Evolutionary conservation across 768 basidiomycete genomes (phyloP).

Genomic region (Termitomyces sp.): DNA sequence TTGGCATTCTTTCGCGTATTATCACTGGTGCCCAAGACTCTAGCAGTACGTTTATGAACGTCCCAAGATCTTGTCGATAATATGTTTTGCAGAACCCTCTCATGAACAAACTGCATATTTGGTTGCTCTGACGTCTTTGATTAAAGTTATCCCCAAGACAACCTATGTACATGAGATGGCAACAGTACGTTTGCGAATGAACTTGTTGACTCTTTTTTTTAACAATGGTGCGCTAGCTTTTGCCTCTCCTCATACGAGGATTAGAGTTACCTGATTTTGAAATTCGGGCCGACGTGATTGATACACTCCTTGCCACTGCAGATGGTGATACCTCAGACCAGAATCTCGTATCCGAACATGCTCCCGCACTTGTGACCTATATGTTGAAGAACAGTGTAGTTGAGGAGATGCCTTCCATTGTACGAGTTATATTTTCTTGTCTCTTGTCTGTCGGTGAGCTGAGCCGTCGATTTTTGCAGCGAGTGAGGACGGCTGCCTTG

Average conservation of each 20-base stretch:
- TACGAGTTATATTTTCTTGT: constrained; percentile 24
- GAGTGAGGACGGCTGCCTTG: constrained; percentile 71
- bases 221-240: constrained; percentile 45
- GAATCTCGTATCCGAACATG: constrained; percentile 60
- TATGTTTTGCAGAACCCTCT: constrained; percentile 13
- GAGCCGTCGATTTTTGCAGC: constrained; percentile 34
- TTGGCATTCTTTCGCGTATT: constrained; percentile 66
- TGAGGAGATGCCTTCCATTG: constrained; percentile 48
- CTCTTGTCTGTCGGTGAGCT: background rate
- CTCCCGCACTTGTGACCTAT: constrained; percentile 58
- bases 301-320: constrained; percentile 69
- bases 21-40: constrained; percentile 56
- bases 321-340: constrained; percentile 46
- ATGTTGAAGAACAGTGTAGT: constrained; percentile 64
- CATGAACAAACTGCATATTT: constrained; percentile 63
- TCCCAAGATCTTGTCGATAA: background rate
- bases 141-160: constrained; percentile 74
- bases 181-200: constrained; percentile 30
- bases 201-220: background rate
- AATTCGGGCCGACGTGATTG: constrained; percentile 76
- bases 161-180: constrained; percentile 69
- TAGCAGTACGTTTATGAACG: constrained; percentile 35
- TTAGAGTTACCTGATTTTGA: constrained; percentile 71
- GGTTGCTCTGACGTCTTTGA: constrained; percentile 76
- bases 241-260: constrained; percentile 84